Conservation (phyloP, 352 stramenopile species). For the Globisporangium mamillatum region DNA sequence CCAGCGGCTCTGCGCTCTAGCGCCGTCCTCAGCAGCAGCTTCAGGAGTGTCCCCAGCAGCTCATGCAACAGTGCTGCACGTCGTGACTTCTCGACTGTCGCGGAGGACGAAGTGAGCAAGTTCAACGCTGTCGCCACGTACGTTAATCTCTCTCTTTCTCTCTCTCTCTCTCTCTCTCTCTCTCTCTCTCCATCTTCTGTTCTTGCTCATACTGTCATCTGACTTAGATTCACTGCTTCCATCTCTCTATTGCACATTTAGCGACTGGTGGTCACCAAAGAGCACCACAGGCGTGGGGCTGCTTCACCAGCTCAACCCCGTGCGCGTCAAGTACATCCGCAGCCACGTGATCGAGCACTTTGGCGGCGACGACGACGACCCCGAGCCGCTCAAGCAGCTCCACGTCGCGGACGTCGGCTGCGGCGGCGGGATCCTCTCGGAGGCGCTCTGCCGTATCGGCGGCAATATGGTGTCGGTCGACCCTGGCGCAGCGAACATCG, state of each 20-base stretch:
- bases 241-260: constrained; percentile 19
- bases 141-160: constrained; percentile 13
- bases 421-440: constrained; percentile 80
- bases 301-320: constrained; percentile 81
- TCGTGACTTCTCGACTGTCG: constrained; percentile 53
- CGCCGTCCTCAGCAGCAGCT: background rate
- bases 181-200: background rate
- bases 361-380: constrained; percentile 38
- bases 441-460: constrained; percentile 77
- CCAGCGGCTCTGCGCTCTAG: background rate
- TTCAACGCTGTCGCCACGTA: constrained; percentile 78
- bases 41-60: background rate
- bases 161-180: too few relatives aligned
- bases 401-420: constrained; percentile 78
- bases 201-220: background rate
- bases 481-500: constrained; percentile 69
- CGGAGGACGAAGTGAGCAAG: constrained; percentile 76
- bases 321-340: constrained; percentile 85
- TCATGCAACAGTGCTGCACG: background rate
- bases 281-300: constrained; percentile 73
- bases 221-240: background rate
- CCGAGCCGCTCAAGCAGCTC: constrained; percentile 47
- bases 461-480: constrained; percentile 71
- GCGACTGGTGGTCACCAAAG: constrained; percentile 79
- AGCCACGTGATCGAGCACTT: constrained; percentile 68